Evolutionary conservation across 2,329 filamentous ascomycete species (phyloP).

Genomic region (Pseudogymnoascus sp.): DNA sequence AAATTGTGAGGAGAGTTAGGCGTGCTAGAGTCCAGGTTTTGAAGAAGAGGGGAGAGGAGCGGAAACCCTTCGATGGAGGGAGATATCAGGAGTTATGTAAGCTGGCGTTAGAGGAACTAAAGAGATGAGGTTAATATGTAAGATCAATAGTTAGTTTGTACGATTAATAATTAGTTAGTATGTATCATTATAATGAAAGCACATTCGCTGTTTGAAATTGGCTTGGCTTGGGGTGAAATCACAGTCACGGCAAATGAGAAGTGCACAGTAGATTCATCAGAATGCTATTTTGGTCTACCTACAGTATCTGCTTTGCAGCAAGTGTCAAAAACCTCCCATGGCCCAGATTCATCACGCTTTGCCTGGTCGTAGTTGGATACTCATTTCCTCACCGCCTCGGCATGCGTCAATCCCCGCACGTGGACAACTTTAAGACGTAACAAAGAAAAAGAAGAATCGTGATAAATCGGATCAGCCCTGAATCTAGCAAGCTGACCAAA

Average conservation of each 20-base stretch:
- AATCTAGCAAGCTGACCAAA: constrained; percentile 4
- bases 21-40: background rate
- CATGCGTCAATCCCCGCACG: background rate
- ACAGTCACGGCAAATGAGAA: background rate
- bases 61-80: background rate
- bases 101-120: background rate
- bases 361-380: background rate
- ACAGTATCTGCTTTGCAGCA: constrained; percentile 7
- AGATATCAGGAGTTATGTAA: constrained; percentile 4
- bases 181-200: background rate
- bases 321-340: constrained; percentile 6
- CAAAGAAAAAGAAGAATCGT: constrained; percentile 9
- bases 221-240: background rate
- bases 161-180: background rate
- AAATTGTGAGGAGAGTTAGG: background rate
- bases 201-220: background rate
- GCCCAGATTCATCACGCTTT: constrained; percentile 2
- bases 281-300: constrained; percentile 9
- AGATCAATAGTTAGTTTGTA: background rate
- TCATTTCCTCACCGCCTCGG: constrained; percentile 5
- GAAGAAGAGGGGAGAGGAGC: background rate
- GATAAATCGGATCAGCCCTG: constrained; percentile 8
- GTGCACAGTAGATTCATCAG: constrained; percentile 1
- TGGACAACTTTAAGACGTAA: constrained; percentile 6
- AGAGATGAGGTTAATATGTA: background rate